These are phyloP conservation scores for Taphrina deformans DNA, from an alignment of 1,139 yeast genomes.

Conservation along the genomic window DNA sequence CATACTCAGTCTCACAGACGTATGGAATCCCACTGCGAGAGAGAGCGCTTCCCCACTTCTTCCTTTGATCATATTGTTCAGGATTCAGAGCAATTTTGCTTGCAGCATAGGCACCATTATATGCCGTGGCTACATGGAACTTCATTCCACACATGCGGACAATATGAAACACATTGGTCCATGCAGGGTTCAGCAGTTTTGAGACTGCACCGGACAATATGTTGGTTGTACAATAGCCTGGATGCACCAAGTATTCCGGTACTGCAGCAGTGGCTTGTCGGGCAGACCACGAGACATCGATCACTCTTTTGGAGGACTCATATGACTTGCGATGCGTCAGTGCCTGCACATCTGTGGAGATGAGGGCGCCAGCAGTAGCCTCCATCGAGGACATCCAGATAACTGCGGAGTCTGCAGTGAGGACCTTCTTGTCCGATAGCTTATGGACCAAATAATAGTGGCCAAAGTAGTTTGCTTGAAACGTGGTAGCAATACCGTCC, in stretches of 20 bases:
- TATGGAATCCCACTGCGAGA: conserved; percentile 39
- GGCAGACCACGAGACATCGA: conserved; percentile 72
- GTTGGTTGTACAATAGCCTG: conserved; percentile 88
- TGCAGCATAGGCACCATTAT: conserved; percentile 86
- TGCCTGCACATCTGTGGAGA: conserved; percentile 73
- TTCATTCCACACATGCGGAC: conserved; percentile 81
- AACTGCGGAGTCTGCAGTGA: not conserved
- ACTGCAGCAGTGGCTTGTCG: conserved; percentile 56
- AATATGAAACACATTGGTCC: conserved; percentile 67
- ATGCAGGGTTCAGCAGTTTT: conserved; percentile 81
- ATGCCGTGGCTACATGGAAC: conserved; percentile 85
- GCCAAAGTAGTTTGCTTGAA: conserved; percentile 93
- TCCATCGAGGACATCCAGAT: conserved; percentile 33
- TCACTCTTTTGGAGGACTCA: conserved; percentile 87
- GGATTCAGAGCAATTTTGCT: conserved; percentile 54
- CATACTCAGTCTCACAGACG: conserved; percentile 17
- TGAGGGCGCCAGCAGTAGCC: conserved; percentile 22
- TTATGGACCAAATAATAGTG: conserved; percentile 66
- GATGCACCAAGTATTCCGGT: conserved; percentile 77
- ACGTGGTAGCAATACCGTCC: conserved; percentile 77
- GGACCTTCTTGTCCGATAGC: not conserved
- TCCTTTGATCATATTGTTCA: conserved; percentile 7
- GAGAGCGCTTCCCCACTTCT: conserved; percentile 44
- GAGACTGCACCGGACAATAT: conserved; percentile 74
- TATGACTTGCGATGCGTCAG: conserved; percentile 66